A percentile compares a stretch with the other conserved stretches of the same genome.
Evolutionary conservation across 805 yeast species (phyloP).

Genomic region (Saturnispora mendoncae): DNA sequence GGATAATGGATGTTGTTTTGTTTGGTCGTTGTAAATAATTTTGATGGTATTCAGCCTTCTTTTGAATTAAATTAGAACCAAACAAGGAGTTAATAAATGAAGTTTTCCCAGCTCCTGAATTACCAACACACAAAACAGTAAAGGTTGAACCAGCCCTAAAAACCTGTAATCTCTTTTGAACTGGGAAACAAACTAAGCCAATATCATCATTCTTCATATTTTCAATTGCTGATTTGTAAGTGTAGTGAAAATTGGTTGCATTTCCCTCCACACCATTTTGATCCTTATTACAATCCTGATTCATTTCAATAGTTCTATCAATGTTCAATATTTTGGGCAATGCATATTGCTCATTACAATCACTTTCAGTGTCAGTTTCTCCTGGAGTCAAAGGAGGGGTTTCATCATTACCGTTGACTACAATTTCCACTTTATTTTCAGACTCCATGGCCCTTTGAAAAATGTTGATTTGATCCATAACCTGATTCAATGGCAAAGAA

Average conservation of each 20-base stretch:
- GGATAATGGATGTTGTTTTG: constrained; percentile 27
- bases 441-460: constrained; percentile 2
- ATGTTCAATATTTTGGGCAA: not conserved
- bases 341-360: not conserved
- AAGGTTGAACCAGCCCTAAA: constrained; percentile 59
- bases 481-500: not conserved
- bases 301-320: not conserved
- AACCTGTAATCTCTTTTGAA: constrained; percentile 24
- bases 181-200: constrained; percentile 26
- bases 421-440: constrained; percentile 5
- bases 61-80: constrained; percentile 36
- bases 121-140: constrained; percentile 81
- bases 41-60: constrained; percentile 17
- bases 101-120: constrained; percentile 76
- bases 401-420: not conserved
- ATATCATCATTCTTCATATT: constrained; percentile 21
- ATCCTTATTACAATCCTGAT: not conserved
- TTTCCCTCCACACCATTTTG: constrained; percentile 10
- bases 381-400: not conserved
- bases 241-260: constrained; percentile 20
- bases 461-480: constrained; percentile 1
- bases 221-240: constrained; percentile 23
- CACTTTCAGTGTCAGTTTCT: not conserved
- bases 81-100: constrained; percentile 76
- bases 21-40: constrained; percentile 19